A percentile compares a stretch with the other conserved stretches of the same genome.
These are phyloP conservation scores for Butyriboletus loyo DNA, from an alignment of 768 basidiomycete genomes.

Conservation along the genomic window DNA sequence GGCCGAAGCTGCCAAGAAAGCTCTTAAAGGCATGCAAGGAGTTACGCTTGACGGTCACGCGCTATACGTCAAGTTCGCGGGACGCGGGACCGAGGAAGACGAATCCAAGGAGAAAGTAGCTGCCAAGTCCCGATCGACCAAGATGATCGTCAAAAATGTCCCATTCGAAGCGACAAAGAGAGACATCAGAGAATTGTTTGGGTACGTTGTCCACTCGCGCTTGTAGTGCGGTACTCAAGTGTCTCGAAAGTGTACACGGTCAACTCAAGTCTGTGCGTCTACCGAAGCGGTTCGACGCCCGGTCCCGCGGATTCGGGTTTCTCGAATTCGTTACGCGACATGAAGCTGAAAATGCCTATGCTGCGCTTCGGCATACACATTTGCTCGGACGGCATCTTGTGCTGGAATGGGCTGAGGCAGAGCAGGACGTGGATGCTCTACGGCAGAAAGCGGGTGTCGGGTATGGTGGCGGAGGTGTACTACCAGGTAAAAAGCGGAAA, in stretches of 20 bases:
- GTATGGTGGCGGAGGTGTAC: constrained; percentile 60
- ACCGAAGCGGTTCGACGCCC: constrained; percentile 86
- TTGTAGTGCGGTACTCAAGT: not conserved
- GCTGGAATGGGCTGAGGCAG: constrained; percentile 87
- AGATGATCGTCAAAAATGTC: constrained; percentile 97
- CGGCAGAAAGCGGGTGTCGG: constrained; percentile 80
- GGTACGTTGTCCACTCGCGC: constrained; percentile 49
- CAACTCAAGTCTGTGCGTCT: constrained; percentile 92
- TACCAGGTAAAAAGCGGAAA: constrained; percentile 78
- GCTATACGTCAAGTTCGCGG: constrained; percentile 81
- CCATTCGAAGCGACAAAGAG: constrained; percentile 96
- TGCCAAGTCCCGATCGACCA: constrained; percentile 69
- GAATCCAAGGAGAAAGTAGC: constrained; percentile 36
- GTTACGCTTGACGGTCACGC: constrained; percentile 85
- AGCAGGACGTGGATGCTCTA: constrained; percentile 71
- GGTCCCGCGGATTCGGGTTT: constrained; percentile 94
- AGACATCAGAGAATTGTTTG: constrained; percentile 86
- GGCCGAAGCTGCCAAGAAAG: constrained; percentile 67
- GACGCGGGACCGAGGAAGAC: constrained; percentile 68
- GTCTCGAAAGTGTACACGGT: constrained; percentile 67
- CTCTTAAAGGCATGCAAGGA: constrained; percentile 73
- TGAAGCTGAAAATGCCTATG: constrained; percentile 88
- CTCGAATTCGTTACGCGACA: constrained; percentile 87
- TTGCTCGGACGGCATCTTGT: constrained; percentile 94
- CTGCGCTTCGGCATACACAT: constrained; percentile 88